phyloP scores from a whole-genome alignment of 768 basidiomycete genomes.

The Tulasnella sp. region DNA sequence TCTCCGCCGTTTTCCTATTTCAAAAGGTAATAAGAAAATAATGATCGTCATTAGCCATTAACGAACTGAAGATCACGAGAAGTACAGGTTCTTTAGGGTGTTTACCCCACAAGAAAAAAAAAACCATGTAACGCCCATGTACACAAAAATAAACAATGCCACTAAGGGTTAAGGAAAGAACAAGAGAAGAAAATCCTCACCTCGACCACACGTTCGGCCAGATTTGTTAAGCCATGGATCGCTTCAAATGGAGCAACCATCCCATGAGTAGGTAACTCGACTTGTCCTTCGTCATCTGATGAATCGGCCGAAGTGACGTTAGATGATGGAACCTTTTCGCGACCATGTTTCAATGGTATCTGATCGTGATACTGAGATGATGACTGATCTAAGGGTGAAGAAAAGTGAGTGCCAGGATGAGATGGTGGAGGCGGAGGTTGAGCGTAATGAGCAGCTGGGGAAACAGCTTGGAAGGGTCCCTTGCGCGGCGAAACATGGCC shows the following conservation, averaged over 20 bases:
- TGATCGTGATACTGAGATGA: neutral
- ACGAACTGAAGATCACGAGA: too few species aligned
- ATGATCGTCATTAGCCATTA: too few species aligned
- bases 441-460: neutral
- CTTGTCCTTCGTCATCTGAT: conserved; percentile 53
- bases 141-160: conserved; percentile 10
- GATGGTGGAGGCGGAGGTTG: neutral
- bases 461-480: too few species aligned
- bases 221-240: conserved; percentile 64
- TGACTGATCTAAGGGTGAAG: neutral
- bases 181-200: conserved; percentile 28
- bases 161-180: neutral
- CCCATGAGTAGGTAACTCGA: conserved; percentile 53
- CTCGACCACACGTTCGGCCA: conserved; percentile 65
- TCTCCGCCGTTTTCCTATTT: conserved; percentile 52
- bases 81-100: too few species aligned
- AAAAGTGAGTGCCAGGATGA: neutral
- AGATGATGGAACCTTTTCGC: conserved; percentile 47
- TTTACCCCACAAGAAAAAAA: too few species aligned
- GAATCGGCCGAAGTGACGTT: conserved; percentile 67
- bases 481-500: too few species aligned
- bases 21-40: too few species aligned
- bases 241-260: conserved; percentile 83
- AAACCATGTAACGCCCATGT: too few species aligned
- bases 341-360: conserved; percentile 18